Evolutionary conservation across 1,139 yeast species (phyloP).

Genomic region (Groenewaldozyma auringiensis): DNA sequence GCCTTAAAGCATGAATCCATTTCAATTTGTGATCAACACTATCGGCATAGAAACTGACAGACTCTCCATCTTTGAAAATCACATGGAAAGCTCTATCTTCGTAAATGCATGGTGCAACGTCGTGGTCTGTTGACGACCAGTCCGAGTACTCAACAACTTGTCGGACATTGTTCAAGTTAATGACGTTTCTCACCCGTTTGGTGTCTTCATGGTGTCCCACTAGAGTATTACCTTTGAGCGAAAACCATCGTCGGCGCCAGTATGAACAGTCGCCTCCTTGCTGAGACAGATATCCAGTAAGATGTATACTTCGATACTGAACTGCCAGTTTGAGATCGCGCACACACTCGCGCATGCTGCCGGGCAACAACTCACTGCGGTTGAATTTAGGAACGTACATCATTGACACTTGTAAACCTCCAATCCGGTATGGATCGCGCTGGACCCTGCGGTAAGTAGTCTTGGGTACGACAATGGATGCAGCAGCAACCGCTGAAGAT

Average conservation of each 20-base stretch:
- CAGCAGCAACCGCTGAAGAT: background rate
- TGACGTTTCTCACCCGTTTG: constrained; percentile 55
- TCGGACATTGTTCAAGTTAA: constrained; percentile 52
- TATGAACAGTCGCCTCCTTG: constrained; percentile 71
- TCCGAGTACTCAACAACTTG: constrained; percentile 39
- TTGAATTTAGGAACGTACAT: constrained; percentile 54
- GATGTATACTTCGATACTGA: constrained; percentile 16
- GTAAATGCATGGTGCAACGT: constrained; percentile 27
- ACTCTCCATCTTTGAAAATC: constrained; percentile 55
- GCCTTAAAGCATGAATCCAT: constrained; percentile 42
- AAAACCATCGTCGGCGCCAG: constrained; percentile 62
- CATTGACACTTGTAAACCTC: constrained; percentile 63
- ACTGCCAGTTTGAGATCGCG: constrained; percentile 22
- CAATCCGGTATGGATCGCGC: constrained; percentile 52
- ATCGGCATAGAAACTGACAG: constrained; percentile 59
- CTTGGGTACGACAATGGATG: background rate
- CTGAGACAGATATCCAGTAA: constrained; percentile 58
- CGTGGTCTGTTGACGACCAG: constrained; percentile 22
- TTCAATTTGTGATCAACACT: constrained; percentile 41
- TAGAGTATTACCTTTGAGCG: constrained; percentile 49
- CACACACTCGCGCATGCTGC: constrained; percentile 28
- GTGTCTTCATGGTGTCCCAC: constrained; percentile 60
- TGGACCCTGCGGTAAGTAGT: constrained; percentile 15
- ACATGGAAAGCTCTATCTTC: constrained; percentile 43
- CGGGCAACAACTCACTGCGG: constrained; percentile 46